Conservation (phyloP, 371 early-diverging fungal species). For the Aphelidium insulamus region DNA sequence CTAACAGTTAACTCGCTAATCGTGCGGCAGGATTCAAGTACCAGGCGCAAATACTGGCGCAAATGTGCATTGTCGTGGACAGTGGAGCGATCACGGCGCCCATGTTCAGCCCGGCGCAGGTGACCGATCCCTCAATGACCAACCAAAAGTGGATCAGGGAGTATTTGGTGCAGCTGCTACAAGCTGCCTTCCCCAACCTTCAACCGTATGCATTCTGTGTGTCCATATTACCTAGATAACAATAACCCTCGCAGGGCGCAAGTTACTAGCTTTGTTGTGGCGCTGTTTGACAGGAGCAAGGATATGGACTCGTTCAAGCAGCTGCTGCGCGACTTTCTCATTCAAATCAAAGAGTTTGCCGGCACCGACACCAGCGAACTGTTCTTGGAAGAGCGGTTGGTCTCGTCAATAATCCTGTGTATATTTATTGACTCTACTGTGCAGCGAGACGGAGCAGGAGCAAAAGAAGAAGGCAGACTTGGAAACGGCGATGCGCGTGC, state of each 20-base stretch:
- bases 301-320: conserved; percentile 62
- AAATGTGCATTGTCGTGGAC: conserved; percentile 66
- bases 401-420: too few relatives aligned
- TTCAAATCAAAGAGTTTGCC: conserved; percentile 49
- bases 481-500: conserved; percentile 65
- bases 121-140: conserved; percentile 40
- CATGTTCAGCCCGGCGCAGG: conserved; percentile 42
- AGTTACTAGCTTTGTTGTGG: conserved; percentile 63
- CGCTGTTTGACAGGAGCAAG: conserved; percentile 55
- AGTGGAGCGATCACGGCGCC: conserved; percentile 57
- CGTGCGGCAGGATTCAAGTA: conserved; percentile 48
- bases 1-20: too few relatives aligned
- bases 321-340: conserved; percentile 88
- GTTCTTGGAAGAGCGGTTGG: conserved; percentile 73
- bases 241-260: conserved; percentile 27
- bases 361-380: conserved; percentile 38
- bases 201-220: conserved; percentile 23
- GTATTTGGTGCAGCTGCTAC: conserved; percentile 53
- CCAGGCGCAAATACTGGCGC: conserved; percentile 68
- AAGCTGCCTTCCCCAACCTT: conserved; percentile 79
- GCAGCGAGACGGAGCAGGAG: conserved; percentile 72
- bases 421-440: too few relatives aligned
- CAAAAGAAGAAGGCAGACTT: conserved; percentile 49
- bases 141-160: conserved; percentile 56
- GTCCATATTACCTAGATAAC: not conserved